Evolutionary conservation across 2,329 filamentous ascomycete genomes (phyloP), one percentile per base, ranked within the genome.

Genomic region (Thermoascus crustaceus): DNA sequence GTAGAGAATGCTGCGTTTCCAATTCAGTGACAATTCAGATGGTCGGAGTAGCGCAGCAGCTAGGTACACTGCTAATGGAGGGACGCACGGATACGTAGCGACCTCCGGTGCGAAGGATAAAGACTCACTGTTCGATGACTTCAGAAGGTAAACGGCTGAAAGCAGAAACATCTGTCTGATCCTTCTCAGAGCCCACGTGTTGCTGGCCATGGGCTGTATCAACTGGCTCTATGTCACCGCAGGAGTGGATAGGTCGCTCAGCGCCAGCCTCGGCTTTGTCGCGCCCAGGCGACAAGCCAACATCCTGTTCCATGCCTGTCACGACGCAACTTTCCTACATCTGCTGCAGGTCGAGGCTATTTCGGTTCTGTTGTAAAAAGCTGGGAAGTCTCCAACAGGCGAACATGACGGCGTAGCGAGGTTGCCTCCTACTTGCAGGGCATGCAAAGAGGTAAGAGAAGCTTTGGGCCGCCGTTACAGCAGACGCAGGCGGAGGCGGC

Each of bases 1-100:
- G 50, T 65, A 67, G 31, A 71, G 54, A 41, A 70, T 68, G 42
- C 67, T 71, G 46, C 33, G 34, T 18, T 30, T 30, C 34, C 32
- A 14, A 47, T 54, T 45, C 54, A 50, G 30, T 3, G 20, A 21
- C 22, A 21, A 36, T 21, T 36, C 34, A n/a, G n/a, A n/a, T 23
- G 20, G 19, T 10, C 14, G 29, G 7, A 16, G n/a, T n/a, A n/a
- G n/a, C n/a, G n/a, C n/a, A n/a, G n/a, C n/a, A n/a, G n/a, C n/a
- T n/a, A n/a, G n/a, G n/a, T n/a, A n/a, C 14, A 29, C 26, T 17
- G 26, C 8, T 33, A 23, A 24, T 34, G 22, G 39, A 20, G 33
- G 21, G 16, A 31, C 29, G 31, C 26, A 17, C 21, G 26, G 30
- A 20, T 30, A 24, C 18, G 14, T 29, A 17, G 26, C 14, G 26